Evolutionary conservation across 805 yeast genomes (phyloP).

Genomic region (Diddensiella caesifluorescens): DNA sequence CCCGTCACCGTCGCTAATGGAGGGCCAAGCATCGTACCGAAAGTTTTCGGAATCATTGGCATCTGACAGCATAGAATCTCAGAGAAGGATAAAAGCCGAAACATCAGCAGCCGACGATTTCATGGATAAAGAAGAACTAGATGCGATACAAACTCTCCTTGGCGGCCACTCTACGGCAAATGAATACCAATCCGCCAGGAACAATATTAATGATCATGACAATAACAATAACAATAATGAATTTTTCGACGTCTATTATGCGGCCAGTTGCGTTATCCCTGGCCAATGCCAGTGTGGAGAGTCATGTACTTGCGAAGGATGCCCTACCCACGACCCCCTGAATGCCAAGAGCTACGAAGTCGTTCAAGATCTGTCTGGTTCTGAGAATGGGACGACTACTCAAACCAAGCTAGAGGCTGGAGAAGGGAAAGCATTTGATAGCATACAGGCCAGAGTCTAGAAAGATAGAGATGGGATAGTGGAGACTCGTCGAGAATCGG

Average conservation of each 20-base stretch:
- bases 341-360: constrained; percentile 1
- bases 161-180: neutral
- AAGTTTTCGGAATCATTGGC: no score
- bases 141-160: constrained; percentile 20
- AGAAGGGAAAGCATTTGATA: no score
- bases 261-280: constrained; percentile 35
- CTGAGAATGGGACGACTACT: no score
- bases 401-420: no score
- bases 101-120: constrained; percentile 20
- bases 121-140: constrained; percentile 24
- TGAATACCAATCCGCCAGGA: neutral
- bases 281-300: constrained; percentile 37
- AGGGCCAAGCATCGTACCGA: no score
- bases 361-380: neutral
- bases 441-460: no score
- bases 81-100: no score
- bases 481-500: no score
- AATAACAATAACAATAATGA: constrained; percentile 4
- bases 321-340: constrained; percentile 27
- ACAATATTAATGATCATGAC: neutral
- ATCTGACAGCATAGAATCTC: no score
- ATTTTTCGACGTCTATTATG: constrained; percentile 26
- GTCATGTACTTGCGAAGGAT: constrained; percentile 33
- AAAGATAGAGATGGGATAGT: no score
- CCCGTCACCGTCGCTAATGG: no score